Percentiles rank a stretch among this genome's conserved stretches.
These are phyloP conservation scores for Yamadazyma tumulicola DNA, from an alignment of 805 yeast species.

Conservation along the genomic window DNA sequence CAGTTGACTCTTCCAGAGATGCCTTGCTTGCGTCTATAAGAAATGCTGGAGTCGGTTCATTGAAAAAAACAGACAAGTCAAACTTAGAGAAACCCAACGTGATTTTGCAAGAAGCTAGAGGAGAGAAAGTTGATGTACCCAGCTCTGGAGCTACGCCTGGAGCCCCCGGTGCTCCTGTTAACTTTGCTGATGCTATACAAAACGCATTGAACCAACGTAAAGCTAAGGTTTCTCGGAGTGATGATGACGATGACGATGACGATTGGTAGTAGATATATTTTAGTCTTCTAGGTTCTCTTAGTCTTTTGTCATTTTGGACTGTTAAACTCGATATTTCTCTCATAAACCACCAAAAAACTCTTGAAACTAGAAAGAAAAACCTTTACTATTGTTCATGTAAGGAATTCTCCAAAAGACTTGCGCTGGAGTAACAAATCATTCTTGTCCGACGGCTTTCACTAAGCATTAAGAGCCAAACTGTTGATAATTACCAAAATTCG, in stretches of 20 bases:
- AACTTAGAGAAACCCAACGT: constrained; percentile 79
- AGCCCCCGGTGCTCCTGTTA: constrained; percentile 54
- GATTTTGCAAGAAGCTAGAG: constrained; percentile 65
- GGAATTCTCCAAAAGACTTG: no score
- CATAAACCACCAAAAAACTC: no score
- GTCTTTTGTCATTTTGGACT: no score
- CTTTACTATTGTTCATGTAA: no score
- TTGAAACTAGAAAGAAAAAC: no score
- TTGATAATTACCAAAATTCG: no score
- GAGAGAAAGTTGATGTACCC: constrained; percentile 35
- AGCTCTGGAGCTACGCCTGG: constrained; percentile 16
- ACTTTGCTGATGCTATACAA: constrained; percentile 82
- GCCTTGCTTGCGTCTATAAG: constrained; percentile 86
- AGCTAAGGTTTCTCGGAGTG: constrained; percentile 74
- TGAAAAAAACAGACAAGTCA: constrained; percentile 77
- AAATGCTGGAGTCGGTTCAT: constrained; percentile 66
- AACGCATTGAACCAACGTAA: constrained; percentile 83
- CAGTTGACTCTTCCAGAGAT: constrained; percentile 59
- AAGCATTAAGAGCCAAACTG: no score
- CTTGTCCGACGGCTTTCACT: no score
- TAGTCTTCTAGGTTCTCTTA: not conserved
- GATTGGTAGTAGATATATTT: constrained; percentile 6
- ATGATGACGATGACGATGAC: constrained; percentile 79
- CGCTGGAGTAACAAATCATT: no score
- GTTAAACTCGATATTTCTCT: no score